Percentiles rank a stretch among this genome's conserved stretches.
Conservation (phyloP, 129 eudicot genomes). For the Escallonia herrerae region DNA sequence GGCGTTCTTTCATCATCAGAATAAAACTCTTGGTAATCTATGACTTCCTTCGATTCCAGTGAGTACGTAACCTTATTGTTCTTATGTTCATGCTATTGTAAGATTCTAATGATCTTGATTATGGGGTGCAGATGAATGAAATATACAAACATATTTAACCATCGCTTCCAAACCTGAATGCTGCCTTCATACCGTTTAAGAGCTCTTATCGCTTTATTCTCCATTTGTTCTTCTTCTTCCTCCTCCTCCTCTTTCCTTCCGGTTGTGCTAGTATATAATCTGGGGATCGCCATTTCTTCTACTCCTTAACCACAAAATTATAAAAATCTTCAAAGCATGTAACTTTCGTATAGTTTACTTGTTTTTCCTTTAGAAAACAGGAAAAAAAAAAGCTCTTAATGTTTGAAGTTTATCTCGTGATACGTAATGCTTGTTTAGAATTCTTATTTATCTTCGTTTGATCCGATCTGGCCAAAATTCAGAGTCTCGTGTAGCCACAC, state of each 20-base stretch:
- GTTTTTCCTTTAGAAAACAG: neutral
- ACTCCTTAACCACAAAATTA: slow-evolving; percentile 24
- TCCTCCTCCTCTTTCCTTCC: neutral
- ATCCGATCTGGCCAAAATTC: slow-evolving; percentile 20
- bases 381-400: neutral
- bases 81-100: too few species aligned
- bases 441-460: too few species aligned
- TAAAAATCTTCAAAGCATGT: slow-evolving; percentile 23
- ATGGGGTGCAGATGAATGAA: slow-evolving; percentile 2
- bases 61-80: too few species aligned
- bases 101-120: too few species aligned
- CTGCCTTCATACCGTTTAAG: neutral
- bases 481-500: slow-evolving; percentile 23
- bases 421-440: neutral
- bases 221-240: neutral
- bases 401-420: neutral
- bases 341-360: slow-evolving; percentile 12
- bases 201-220: neutral
- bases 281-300: slow-evolving; percentile 21
- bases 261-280: slow-evolving; percentile 11
- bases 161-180: neutral
- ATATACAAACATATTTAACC: neutral
- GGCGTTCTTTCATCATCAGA: too few species aligned
- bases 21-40: too few species aligned
- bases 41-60: too few species aligned